phyloP scores from a whole-genome alignment of 345 rosid species.

The Ceriops tagal region DNA sequence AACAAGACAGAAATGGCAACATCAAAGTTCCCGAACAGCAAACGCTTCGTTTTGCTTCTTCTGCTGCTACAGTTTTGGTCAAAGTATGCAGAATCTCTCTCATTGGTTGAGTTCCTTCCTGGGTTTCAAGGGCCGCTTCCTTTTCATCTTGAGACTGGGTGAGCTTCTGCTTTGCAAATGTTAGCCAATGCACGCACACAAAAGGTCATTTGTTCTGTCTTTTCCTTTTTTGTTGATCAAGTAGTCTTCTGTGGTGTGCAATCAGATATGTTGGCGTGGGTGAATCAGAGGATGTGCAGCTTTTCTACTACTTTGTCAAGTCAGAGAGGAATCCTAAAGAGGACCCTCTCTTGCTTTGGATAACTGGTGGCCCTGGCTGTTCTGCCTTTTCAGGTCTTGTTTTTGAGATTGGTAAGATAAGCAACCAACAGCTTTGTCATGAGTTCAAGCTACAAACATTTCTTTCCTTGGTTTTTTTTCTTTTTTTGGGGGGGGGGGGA shows the following conservation, averaged over 20 bases:
- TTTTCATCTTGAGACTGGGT: slow-evolving; percentile 26
- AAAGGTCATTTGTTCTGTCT: too few relatives aligned
- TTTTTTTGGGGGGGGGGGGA: too few relatives aligned
- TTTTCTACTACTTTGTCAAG: slow-evolving; percentile 25
- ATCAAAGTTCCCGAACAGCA: not conserved
- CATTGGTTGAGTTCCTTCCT: slow-evolving; percentile 15
- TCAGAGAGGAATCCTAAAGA: slow-evolving; percentile 15
- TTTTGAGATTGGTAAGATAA: slow-evolving; percentile 18
- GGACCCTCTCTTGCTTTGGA: slow-evolving; percentile 27
- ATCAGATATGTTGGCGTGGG: slow-evolving; percentile 24
- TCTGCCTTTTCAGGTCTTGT: slow-evolving; percentile 20
- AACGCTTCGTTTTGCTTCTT: not conserved
- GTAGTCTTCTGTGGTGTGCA: not conserved
- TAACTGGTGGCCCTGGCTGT: slow-evolving; percentile 31
- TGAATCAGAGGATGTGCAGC: slow-evolving; percentile 27
- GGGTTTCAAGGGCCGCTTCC: slow-evolving; percentile 28
- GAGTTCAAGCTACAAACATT: not conserved
- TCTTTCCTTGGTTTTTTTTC: too few relatives aligned
- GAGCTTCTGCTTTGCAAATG: not conserved
- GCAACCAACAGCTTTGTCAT: not conserved
- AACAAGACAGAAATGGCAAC: not conserved
- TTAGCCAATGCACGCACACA: not conserved
- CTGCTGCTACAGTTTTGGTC: not conserved
- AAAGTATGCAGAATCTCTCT: not conserved
- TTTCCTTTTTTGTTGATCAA: too few relatives aligned